phyloP scores from a whole-genome alignment of 1,139 yeast species.

The Lodderomyces jiufengensis region DNA sequence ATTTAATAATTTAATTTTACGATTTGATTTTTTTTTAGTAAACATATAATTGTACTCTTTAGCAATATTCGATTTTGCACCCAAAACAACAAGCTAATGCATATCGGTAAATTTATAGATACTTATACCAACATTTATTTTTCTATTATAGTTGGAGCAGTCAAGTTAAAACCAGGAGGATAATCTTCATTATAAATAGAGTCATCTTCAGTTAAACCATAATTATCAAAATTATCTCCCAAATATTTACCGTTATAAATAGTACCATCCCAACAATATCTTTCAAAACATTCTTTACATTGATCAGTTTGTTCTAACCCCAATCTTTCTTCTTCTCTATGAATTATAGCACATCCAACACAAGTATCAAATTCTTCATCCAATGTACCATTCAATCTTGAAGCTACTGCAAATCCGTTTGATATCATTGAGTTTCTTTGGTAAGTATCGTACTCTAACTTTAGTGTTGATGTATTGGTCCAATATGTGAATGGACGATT shows the following conservation, averaged over 20 bases:
- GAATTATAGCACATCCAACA: conserved; percentile 82
- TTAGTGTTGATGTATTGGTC: conserved; percentile 70
- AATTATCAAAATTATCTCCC: conserved; percentile 45
- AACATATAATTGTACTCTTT: too few species aligned
- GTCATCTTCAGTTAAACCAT: conserved; percentile 12
- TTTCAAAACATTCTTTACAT: conserved; percentile 66
- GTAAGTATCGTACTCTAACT: conserved; percentile 55
- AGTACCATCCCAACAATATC: conserved; percentile 81
- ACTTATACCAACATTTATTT: too few species aligned
- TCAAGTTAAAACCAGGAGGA: conserved; percentile 9
- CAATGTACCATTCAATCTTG: conserved; percentile 69
- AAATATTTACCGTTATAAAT: conserved; percentile 36
- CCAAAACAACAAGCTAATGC: too few species aligned
- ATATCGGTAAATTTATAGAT: too few species aligned
- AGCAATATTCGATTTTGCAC: too few species aligned
- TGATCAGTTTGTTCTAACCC: conserved; percentile 62
- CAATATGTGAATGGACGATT: conserved; percentile 65
- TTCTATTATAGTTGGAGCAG: too few species aligned
- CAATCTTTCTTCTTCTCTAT: conserved; percentile 74
- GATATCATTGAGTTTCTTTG: conserved; percentile 60
- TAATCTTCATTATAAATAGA: conserved; percentile 9
- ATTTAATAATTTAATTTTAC: too few species aligned
- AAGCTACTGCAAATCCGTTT: conserved; percentile 77
- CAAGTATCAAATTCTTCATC: conserved; percentile 75
- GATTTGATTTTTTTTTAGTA: too few species aligned